Base-by-base conservation (phyloP, 345 rosid genomes). In the Mercurialis annua region DNA sequence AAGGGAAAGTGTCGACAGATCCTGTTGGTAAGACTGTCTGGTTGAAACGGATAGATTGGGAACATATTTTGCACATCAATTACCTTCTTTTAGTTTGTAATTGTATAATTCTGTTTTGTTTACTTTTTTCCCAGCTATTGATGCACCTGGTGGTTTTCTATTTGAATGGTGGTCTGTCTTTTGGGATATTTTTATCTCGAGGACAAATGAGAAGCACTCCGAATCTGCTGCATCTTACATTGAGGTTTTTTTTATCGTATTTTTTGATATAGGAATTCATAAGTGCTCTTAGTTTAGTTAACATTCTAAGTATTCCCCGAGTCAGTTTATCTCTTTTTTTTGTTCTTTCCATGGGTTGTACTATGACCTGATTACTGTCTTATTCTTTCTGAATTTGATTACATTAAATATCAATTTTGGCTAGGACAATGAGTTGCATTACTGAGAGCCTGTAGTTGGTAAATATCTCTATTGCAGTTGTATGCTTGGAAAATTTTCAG, bases 91-190 rank as follows among this genome's bases (percentile, higher is more conserved):
- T 55, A 46, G 52, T 78, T 58, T 21, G n/a, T n/a, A 50, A 44
- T 51, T 44, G 33, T 72, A 15, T 27, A 67, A 64, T 42, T 20
- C 54, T n/a, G n/a, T 57, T 59, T 48, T 70, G 34, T 59, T 26
- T 73, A 18, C 15, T 21, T 33, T 57, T 49, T 9, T 27, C 69
- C 26, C 81, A 88, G 94, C 89, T 66, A 84, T 88, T 47, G 86
- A 88, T 73, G 84, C 85, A 11, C 87, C 90, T 34, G 87, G 82
- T 44, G 90, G 94, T 42, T 88, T 88, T 75, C 74, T 88, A 10
- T 82, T 82, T 4, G 94, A 88, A 66, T 86, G 94, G 94, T 88
- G 94, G 94, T 85, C 90, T 67, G 89, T 88, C 57, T 87, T 87
- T 67, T 88, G 94, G 94, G 94, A 88, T 56, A 73, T 84, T 21